Evolutionary conservation across 179 eudicot genomes (phyloP).

Genomic region (Spinacia oleracea): DNA sequence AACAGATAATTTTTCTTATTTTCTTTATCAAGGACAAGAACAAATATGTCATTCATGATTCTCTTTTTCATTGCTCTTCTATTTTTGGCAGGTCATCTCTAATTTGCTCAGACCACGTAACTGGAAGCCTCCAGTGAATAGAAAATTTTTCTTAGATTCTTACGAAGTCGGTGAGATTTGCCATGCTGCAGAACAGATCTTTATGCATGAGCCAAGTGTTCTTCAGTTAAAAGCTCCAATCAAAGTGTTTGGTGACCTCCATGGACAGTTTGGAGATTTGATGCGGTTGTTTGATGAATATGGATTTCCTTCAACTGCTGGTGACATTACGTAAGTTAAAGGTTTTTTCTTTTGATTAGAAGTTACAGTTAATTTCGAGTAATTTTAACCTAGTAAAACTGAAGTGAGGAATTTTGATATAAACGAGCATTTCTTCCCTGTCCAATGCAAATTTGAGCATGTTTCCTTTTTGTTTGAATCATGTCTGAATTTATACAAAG

Average conservation of each 20-base stretch:
- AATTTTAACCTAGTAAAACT: not conserved
- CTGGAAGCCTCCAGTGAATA: constrained; percentile 86
- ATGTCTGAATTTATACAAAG: not conserved
- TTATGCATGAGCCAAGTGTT: constrained; percentile 87
- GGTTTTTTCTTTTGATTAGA: not conserved
- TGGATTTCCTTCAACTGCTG: constrained; percentile 96
- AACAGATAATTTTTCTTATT: not conserved
- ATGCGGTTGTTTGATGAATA: constrained; percentile 96
- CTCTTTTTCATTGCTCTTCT: constrained; percentile 17
- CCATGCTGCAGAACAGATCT: constrained; percentile 93
- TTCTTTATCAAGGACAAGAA: not conserved
- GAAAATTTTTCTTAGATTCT: constrained; percentile 91
- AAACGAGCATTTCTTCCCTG: not conserved
- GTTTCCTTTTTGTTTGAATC: not conserved
- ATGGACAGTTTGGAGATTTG: constrained; percentile 93
- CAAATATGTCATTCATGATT: not conserved
- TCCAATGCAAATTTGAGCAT: not conserved
- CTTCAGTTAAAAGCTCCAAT: constrained; percentile 93
- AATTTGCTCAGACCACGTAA: constrained; percentile 86
- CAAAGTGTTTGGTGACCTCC: constrained; percentile 98
- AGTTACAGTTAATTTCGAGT: not conserved
- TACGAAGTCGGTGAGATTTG: constrained; percentile 99
- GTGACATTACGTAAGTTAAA: constrained; percentile 78
- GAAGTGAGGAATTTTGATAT: not conserved
- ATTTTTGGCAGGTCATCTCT: constrained; percentile 66